Percentiles rank a stretch among this genome's conserved stretches.
These are phyloP conservation scores for Phlegmacium glaucopus DNA, from an alignment of 768 basidiomycete genomes.

Conservation along the genomic window DNA sequence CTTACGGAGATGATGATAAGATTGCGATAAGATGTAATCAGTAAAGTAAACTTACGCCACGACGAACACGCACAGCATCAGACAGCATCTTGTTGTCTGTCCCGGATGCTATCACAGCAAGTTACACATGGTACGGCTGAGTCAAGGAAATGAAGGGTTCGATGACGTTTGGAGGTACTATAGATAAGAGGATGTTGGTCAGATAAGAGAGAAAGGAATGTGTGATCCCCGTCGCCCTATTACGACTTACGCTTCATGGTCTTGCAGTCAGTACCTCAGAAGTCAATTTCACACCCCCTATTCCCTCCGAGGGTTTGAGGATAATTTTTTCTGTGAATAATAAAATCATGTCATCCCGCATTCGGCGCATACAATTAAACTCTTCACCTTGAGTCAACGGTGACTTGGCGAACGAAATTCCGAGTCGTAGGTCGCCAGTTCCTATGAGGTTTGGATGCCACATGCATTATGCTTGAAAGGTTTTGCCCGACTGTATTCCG, in stretches of 20 bases:
- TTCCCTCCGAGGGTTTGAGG: slow-evolving; percentile 58
- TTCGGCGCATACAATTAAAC: neutral
- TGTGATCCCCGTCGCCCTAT: neutral
- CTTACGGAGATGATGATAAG: slow-evolving; percentile 6
- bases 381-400: slow-evolving; percentile 67
- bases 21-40: neutral
- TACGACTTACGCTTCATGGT: slow-evolving; percentile 76
- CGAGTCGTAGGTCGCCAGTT: slow-evolving; percentile 64
- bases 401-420: slow-evolving; percentile 27
- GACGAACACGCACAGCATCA: slow-evolving; percentile 29
- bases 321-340: slow-evolving; percentile 42
- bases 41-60: slow-evolving; percentile 58
- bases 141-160: slow-evolving; percentile 92
- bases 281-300: slow-evolving; percentile 64
- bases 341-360: neutral
- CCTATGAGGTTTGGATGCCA: slow-evolving; percentile 37
- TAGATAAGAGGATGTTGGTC: slow-evolving; percentile 5
- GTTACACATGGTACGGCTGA: slow-evolving; percentile 92
- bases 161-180: slow-evolving; percentile 96
- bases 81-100: slow-evolving; percentile 81
- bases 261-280: slow-evolving; percentile 72
- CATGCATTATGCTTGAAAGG: slow-evolving; percentile 79
- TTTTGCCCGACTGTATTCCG: slow-evolving; percentile 86
- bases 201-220: slow-evolving; percentile 1
- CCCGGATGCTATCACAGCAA: slow-evolving; percentile 94